Percentiles rank a stretch among this genome's conserved stretches.
Evolutionary conservation across 352 stramenopile species (phyloP).

Genomic region (Thraustochytrium sp.): DNA sequence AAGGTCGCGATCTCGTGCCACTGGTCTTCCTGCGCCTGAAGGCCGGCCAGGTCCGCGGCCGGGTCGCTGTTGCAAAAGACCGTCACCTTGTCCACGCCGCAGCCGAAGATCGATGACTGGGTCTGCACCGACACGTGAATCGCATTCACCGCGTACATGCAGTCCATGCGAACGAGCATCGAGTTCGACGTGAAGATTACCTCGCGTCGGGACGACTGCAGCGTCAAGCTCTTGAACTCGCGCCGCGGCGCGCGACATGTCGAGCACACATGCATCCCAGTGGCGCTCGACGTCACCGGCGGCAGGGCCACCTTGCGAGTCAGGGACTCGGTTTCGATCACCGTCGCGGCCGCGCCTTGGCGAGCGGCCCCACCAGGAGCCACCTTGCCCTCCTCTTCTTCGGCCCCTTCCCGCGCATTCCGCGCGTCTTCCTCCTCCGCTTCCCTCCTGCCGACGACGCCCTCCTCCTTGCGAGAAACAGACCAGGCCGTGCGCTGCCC

Average conservation of each 20-base stretch:
- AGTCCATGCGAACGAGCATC: conserved; percentile 13
- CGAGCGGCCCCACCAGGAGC: too few species aligned
- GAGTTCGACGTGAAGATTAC: conserved; percentile 16
- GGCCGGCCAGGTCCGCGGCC: not conserved
- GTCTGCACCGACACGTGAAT: conserved; percentile 26
- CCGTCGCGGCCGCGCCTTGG: too few species aligned
- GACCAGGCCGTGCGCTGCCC: too few species aligned
- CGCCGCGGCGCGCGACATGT: not conserved
- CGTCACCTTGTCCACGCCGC: not conserved
- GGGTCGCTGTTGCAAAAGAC: conserved; percentile 17
- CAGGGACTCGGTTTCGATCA: not conserved
- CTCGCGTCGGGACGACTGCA: not conserved
- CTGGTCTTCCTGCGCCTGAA: not conserved
- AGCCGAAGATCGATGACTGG: not conserved
- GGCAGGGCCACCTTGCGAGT: not conserved
- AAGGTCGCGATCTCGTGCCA: conserved; percentile 25
- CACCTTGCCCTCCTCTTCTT: too few species aligned
- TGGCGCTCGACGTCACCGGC: not conserved
- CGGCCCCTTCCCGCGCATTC: too few species aligned
- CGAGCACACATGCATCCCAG: not conserved
- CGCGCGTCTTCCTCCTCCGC: too few species aligned
- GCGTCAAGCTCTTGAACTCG: not conserved
- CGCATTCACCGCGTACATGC: conserved; percentile 22
- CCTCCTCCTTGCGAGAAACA: too few species aligned
- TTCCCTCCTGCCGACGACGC: too few species aligned